These are phyloP conservation scores for Leccinum boreale DNA, from an alignment of 768 basidiomycete species.

Conservation along the genomic window DNA sequence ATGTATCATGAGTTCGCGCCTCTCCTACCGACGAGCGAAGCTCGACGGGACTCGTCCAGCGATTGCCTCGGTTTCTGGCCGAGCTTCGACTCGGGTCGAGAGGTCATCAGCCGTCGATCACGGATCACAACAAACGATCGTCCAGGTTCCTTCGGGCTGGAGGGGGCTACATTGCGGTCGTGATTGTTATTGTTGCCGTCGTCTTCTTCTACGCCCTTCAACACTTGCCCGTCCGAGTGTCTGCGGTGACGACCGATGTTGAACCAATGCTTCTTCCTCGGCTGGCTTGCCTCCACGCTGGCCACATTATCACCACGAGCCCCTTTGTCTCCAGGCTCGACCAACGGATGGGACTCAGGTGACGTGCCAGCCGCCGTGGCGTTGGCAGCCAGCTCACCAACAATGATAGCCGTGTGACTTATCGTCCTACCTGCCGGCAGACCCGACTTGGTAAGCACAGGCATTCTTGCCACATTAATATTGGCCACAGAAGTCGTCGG, in stretches of 20 bases:
- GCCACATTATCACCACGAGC: conserved; percentile 16
- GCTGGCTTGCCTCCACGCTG: conserved; percentile 43
- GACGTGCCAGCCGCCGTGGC: conserved; percentile 14
- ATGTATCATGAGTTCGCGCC: conserved; percentile 25
- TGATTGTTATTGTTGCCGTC: background rate
- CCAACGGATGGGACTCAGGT: conserved; percentile 21
- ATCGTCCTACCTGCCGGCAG: conserved; percentile 67
- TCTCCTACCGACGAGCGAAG: conserved; percentile 28
- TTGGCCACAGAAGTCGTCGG: conserved; percentile 46
- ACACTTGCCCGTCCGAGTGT: conserved; percentile 52
- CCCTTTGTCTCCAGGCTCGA: conserved; percentile 16
- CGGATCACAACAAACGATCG: conserved; percentile 70
- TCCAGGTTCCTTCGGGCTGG: conserved; percentile 36
- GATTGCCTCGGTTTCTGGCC: conserved; percentile 27
- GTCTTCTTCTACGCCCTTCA: conserved; percentile 25
- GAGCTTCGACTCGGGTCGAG: conserved; percentile 21
- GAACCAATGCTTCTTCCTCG: conserved; percentile 72
- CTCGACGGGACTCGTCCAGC: conserved; percentile 27
- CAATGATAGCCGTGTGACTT: conserved; percentile 85
- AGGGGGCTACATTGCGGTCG: conserved; percentile 27
- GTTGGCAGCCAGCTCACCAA: conserved; percentile 44
- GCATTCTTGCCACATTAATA: conserved; percentile 40
- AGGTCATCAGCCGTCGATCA: conserved; percentile 44
- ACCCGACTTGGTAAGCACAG: conserved; percentile 30
- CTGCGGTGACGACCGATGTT: conserved; percentile 56